Evolutionary conservation across 345 rosid species (phyloP), one percentile per base, ranked within the genome.

Genomic region (Murraya paniculata): DNA sequence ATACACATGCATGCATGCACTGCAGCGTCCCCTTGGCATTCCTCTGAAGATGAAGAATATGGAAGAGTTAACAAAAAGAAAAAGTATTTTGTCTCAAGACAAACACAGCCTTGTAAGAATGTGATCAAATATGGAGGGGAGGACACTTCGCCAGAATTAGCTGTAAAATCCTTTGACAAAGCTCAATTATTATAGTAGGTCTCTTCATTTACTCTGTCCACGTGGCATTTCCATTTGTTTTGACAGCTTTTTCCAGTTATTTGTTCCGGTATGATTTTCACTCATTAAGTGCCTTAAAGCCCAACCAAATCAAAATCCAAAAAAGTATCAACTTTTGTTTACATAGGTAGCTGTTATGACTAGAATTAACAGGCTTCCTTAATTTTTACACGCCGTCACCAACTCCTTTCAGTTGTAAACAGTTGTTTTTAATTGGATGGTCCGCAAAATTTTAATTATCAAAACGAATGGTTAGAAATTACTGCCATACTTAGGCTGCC

Each of bases 81-180:
- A 53, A 67, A 68, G 72, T 41, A 16, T 5, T 4, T 10, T 41
- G 9, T 4, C 3, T 28, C 59, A 74, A 41, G 33, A 59, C 18
- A 73, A n/a, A 27, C 28, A 31, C 62, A 45, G 61, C 45, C 25
- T 27, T 7, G 28, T 5, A 9, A 77, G 58, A 72, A 71, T 31
- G 62, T 33, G 79, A 3, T 38, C 55, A 58, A 68, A 62, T 61
- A 78, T 82, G 84, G 86, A 77, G 45, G 75, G 53, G 83, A 83
- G 84, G 58, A 76, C 76, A 25, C 70, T 56, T 77, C 78, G 82
- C 77, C 76, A 73, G 24, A 78, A 72, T 85, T 76, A 30, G 75
- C 70, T 76, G 81, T 81, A 68, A 68, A 38, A 65, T 80, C 82
- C 82, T 72, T 82, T 75, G 84, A 78, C 78, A 80, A 80, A 68